These are phyloP conservation scores for Ganoderma boninense DNA, from an alignment of 1,284 basidiomycete species.

Conservation along the genomic window DNA sequence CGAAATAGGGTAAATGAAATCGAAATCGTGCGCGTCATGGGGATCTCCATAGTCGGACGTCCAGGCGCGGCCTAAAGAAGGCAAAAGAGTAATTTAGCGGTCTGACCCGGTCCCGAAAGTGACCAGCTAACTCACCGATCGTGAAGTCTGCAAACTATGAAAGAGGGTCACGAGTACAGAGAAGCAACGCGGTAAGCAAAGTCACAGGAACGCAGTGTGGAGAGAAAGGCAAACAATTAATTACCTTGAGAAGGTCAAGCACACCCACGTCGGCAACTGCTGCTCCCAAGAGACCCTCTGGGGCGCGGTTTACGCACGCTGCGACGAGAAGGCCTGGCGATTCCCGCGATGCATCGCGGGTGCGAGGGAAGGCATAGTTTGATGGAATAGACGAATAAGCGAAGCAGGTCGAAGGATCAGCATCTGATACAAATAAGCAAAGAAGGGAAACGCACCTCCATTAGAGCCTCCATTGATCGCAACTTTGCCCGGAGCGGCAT, in stretches of 20 bases:
- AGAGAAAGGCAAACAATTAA: conserved; percentile 14
- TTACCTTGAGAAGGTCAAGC: conserved; percentile 80
- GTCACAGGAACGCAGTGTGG: background rate
- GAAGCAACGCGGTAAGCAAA: conserved; percentile 12
- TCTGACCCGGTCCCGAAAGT: background rate
- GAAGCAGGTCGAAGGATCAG: conserved; percentile 11
- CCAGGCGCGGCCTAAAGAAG: conserved; percentile 72
- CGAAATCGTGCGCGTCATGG: conserved; percentile 77
- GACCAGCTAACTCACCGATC: conserved; percentile 55
- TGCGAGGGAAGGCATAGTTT: background rate
- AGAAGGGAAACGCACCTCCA: conserved; percentile 58
- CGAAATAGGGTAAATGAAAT: conserved; percentile 83
- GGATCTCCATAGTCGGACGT: conserved; percentile 86
- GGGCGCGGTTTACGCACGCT: conserved; percentile 83
- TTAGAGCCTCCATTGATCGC: conserved; percentile 84
- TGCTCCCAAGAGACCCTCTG: conserved; percentile 82
- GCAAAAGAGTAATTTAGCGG: conserved; percentile 2
- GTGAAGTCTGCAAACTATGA: conserved; percentile 79
- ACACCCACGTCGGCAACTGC: conserved; percentile 85
- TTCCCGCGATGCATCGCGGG: background rate
- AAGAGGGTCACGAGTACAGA: background rate
- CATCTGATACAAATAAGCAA: conserved; percentile 1
- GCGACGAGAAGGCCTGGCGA: conserved; percentile 75
- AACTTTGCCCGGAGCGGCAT: conserved; percentile 76
- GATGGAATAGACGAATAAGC: background rate